These are phyloP conservation scores for Aspergillus sp. DNA, from an alignment of 2,329 filamentous ascomycete species.

Conservation along the genomic window DNA sequence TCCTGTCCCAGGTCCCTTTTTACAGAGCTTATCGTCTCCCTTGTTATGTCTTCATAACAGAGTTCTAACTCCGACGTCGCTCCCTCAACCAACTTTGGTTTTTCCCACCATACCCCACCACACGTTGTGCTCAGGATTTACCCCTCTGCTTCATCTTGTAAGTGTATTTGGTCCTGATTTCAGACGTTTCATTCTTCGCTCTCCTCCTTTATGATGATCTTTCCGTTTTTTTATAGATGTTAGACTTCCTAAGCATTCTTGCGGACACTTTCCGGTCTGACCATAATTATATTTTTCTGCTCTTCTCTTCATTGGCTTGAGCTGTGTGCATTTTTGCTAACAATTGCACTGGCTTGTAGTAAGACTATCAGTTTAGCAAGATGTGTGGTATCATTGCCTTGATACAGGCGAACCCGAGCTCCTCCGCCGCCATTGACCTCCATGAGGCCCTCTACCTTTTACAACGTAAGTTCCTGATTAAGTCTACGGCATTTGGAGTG, in stretches of 20 bases:
- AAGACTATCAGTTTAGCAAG: conserved; percentile 22
- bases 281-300: conserved; percentile 10
- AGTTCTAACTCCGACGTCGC: conserved; percentile 9
- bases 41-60: conserved; percentile 23
- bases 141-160: conserved; percentile 9
- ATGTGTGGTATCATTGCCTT: conserved; percentile 66
- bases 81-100: conserved; percentile 9
- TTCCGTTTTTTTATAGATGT: conserved; percentile 47
- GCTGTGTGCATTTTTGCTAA: conserved; percentile 19
- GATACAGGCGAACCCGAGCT: conserved; percentile 58
- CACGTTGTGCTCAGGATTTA: conserved; percentile 17
- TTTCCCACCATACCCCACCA: conserved; percentile 19
- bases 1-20: conserved; percentile 9
- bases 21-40: conserved; percentile 9
- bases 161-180: conserved; percentile 20
- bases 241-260: conserved; percentile 49
- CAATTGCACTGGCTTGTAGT: conserved; percentile 22
- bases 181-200: neutral
- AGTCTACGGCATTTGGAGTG: no score
- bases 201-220: conserved; percentile 38
- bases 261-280: conserved; percentile 42
- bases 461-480: conserved; percentile 47
- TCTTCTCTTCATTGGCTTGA: conserved; percentile 11
- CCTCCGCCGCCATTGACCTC: conserved; percentile 60
- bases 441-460: conserved; percentile 72